phyloP scores from a whole-genome alignment of 2,329 filamentous ascomycete species.

The Aspergillus texensis region DNA sequence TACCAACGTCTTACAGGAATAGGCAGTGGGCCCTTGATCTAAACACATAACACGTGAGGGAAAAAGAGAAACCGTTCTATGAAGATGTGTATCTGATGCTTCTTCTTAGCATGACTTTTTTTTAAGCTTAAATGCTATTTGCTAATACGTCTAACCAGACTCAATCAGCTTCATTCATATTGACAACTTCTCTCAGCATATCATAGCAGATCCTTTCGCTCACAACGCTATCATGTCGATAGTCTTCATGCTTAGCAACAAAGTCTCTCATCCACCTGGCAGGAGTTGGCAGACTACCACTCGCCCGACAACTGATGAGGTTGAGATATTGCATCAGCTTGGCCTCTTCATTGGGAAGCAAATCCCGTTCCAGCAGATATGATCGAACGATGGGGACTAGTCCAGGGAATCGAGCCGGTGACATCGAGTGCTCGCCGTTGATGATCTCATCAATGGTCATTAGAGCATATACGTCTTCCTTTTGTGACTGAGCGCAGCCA shows the following conservation, averaged over 20 bases:
- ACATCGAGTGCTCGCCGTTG: conserved; percentile 13
- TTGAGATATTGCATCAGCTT: conserved; percentile 13
- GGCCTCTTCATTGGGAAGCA: conserved; percentile 3
- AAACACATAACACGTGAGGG: too few species aligned
- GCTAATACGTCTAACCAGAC: neutral
- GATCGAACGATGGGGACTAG: conserved; percentile 15
- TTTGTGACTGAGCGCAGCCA: neutral
- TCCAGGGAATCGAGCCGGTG: conserved; percentile 12
- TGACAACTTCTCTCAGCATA: conserved; percentile 9
- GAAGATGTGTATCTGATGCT: neutral
- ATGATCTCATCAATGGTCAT: conserved; percentile 18
- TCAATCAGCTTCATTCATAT: neutral
- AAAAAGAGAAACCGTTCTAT: too few species aligned
- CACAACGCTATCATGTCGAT: conserved; percentile 17
- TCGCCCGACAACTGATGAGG: conserved; percentile 15
- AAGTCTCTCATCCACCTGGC: conserved; percentile 21
- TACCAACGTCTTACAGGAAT: too few species aligned
- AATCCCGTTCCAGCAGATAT: conserved; percentile 13
- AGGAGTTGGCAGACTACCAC: conserved; percentile 16
- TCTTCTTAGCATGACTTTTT: neutral
- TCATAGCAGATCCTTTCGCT: conserved; percentile 19
- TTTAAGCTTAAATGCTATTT: neutral
- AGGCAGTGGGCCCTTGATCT: too few species aligned
- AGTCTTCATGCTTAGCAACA: conserved; percentile 15
- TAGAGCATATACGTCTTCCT: neutral